Percentiles rank a stretch among this genome's conserved stretches.
These are phyloP conservation scores for Zygnema circumcarinatum DNA, from an alignment of 139 green algal genomes.

Conservation along the genomic window DNA sequence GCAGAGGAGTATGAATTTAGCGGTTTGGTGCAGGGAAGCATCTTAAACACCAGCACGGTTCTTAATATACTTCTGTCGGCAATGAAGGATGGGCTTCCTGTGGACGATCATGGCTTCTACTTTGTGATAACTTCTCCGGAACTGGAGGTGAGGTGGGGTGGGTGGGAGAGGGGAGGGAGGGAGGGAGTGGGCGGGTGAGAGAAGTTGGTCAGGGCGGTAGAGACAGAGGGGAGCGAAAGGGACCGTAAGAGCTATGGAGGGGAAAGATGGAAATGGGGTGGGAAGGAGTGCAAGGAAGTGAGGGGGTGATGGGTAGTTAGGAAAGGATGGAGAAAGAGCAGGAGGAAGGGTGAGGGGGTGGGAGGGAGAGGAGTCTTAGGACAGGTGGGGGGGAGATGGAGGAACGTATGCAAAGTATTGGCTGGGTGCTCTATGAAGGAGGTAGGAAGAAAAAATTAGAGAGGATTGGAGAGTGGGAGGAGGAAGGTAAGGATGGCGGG, in stretches of 20 bases:
- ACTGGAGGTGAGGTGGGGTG: not conserved
- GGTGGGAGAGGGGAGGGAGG: not conserved
- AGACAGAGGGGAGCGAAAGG: not conserved
- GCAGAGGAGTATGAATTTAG: not conserved
- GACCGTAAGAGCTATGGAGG: not conserved
- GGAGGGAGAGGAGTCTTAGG: not conserved
- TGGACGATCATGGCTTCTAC: not conserved
- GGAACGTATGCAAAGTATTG: too few species aligned
- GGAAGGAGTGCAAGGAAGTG: not conserved
- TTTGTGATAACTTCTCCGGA: not conserved
- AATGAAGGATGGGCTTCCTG: not conserved
- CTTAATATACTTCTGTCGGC: not conserved
- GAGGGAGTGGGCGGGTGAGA: not conserved
- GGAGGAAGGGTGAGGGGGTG: not conserved
- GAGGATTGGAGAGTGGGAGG: too few species aligned
- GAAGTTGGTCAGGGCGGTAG: not conserved
- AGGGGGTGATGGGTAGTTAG: not conserved
- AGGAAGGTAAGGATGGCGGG: too few species aligned
- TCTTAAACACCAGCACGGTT: not conserved
- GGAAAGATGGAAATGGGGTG: not conserved
- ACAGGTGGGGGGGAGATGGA: not conserved
- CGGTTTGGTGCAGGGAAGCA: not conserved
- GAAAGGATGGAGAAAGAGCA: not conserved
- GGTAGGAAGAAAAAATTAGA: too few species aligned
- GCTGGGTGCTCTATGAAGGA: too few species aligned